Conservation (phyloP, 202 grass and related monocot species). For the Zizania palustris region DNA sequence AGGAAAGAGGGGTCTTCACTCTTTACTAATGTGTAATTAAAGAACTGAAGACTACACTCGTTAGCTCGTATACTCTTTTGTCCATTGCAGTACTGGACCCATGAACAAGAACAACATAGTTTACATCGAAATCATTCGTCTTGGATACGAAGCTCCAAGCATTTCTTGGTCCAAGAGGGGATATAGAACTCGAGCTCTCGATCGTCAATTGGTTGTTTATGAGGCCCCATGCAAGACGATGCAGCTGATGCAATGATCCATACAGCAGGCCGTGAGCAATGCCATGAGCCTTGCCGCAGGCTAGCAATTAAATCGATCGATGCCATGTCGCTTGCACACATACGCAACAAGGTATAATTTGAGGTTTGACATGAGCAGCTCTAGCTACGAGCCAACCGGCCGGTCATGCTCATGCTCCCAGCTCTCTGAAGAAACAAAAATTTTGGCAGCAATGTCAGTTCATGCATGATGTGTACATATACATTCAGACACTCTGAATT, state of each 20-base stretch:
- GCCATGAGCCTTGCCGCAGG: conserved; percentile 26
- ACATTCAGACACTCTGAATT: not conserved
- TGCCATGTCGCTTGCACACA: conserved; percentile 10
- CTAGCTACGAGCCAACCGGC: not conserved
- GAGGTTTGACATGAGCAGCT: conserved; percentile 38
- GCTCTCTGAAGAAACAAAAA: conserved; percentile 18
- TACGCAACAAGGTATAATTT: conserved; percentile 39
- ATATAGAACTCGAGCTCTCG: conserved; percentile 7
- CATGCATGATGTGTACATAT: conserved; percentile 1
- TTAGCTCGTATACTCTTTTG: not conserved
- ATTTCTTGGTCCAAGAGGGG: conserved; percentile 19
- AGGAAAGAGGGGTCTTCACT: not conserved
- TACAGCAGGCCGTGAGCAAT: conserved; percentile 5
- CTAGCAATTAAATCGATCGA: not conserved
- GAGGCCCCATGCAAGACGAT: conserved; percentile 7
- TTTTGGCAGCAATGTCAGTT: conserved; percentile 11
- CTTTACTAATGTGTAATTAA: not conserved
- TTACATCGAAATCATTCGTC: conserved; percentile 30
- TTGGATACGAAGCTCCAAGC: conserved; percentile 9
- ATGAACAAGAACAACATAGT: not conserved
- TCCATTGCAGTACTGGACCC: conserved; percentile 20
- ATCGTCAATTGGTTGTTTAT: conserved; percentile 18
- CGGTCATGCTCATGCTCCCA: not conserved
- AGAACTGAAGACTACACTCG: not conserved
- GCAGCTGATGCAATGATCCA: conserved; percentile 12